These are phyloP conservation scores for Globisporangium takayamanum DNA, from an alignment of 352 stramenopile species.

Conservation along the genomic window DNA sequence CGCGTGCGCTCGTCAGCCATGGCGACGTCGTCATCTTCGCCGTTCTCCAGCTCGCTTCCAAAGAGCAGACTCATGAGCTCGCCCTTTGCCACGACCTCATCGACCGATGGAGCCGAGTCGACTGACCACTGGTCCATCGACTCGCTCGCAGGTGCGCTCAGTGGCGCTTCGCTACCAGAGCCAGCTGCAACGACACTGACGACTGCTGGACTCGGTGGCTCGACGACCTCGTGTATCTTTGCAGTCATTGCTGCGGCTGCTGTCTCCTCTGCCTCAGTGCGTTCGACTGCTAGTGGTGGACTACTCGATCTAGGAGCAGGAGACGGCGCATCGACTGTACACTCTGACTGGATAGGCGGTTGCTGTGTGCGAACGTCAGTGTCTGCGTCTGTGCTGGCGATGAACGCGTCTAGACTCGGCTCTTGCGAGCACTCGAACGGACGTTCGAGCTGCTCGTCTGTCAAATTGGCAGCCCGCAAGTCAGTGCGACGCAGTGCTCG, in stretches of 20 bases:
- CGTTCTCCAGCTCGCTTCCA: conserved; percentile 2
- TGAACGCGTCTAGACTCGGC: conserved; percentile 9
- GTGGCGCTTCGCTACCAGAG: neutral
- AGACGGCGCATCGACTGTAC: no score
- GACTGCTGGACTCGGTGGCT: neutral
- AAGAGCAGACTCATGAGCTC: conserved; percentile 22
- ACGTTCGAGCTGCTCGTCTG: neutral
- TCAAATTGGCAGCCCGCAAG: neutral
- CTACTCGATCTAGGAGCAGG: neutral
- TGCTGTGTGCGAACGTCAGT: neutral
- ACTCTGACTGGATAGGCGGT: no score
- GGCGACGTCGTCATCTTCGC: neutral
- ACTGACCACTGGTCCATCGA: conserved; percentile 3
- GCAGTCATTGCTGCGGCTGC: no score
- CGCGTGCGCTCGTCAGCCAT: neutral
- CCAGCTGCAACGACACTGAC: neutral
- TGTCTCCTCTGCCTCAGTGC: no score
- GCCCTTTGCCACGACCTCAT: conserved; percentile 19
- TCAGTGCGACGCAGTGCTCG: no score
- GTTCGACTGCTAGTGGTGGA: neutral
- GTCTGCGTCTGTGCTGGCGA: conserved; percentile 6
- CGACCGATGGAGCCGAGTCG: conserved; percentile 13
- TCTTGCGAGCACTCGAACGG: conserved; percentile 4
- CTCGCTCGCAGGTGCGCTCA: conserved; percentile 11
- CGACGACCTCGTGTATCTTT: neutral